Evolutionary conservation across 805 yeast species (phyloP), one percentile per base, ranked within the genome.

Genomic region (Yueomyces sinensis): DNA sequence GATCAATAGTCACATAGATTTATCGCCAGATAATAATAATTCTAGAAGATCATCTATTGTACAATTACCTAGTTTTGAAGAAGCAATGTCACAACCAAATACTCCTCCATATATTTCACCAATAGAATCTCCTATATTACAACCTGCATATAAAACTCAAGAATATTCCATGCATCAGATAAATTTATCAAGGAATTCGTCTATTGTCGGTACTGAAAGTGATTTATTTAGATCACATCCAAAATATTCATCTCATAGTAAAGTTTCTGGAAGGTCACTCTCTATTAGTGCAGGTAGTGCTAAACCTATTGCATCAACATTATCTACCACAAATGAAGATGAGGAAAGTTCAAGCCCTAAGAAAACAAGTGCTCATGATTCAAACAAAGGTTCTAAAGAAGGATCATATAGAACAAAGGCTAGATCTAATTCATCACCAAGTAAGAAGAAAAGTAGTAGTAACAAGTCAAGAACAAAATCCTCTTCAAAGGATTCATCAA

Each of bases 21-120:
- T n/a, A 20, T 33, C 36, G 4, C 17, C 25, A 16, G 24, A 22
- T 22, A 11, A 22, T 7, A 7, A 7, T 22, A 7, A 7, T 7
- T 5, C n/a, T 25, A 9, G 15, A 25, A 13, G 15, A 25, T 9
- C 28, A 11, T 25, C 15, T n/a, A 17, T 31, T n/a, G 28, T n/a
- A 9, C 28, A 25, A 25, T 58, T 73, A 18, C 86, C 86, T 0
- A 61, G 77, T 0, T 77, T 77, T 52, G 81, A 76, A 46, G 77
- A 77, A 44, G 84, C 82, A 0, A 61, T 61, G n/a, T 52, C 66
- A 9, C 54, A 46, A 15, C 68, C 70, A 5, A 58, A 68, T 0
- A 70, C 79, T 0, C 71, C 74, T 13, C 40, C 44, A 14, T 14
- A 36, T 5, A 29, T 38, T 13, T 40, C 49, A 3, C 51, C 56